Evolutionary conservation across 371 early-diverging fungal species (phyloP).

Genomic region (Zancudomyces culisetae): DNA sequence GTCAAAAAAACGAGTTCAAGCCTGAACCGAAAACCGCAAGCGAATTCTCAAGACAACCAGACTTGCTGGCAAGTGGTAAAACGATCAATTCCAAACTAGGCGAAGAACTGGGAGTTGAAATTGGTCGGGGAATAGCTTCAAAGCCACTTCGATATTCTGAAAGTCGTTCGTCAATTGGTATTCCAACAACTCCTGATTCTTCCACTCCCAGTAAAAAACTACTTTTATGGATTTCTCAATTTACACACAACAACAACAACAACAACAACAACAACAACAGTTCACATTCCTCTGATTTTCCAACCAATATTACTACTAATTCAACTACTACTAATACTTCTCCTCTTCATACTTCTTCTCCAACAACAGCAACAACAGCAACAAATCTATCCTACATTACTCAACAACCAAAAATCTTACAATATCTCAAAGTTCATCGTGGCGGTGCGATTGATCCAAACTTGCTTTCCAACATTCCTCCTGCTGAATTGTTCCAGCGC

Average conservation of each 20-base stretch:
- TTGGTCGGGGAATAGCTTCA: slow-evolving; percentile 3
- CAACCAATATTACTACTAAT: background rate
- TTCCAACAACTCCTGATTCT: too few relatives aligned
- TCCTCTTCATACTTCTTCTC: background rate
- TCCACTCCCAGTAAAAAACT: background rate
- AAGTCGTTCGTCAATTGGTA: too few relatives aligned
- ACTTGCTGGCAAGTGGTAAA: too few relatives aligned
- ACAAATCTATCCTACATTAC: slow-evolving; percentile 4
- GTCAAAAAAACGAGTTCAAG: too few relatives aligned
- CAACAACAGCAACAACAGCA: background rate
- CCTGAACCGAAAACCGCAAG: too few relatives aligned
- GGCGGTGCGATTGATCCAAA: slow-evolving; percentile 63
- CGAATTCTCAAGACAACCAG: too few relatives aligned
- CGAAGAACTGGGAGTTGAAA: slow-evolving; percentile 1
- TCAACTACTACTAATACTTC: background rate
- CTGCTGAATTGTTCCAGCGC: slow-evolving; percentile 43
- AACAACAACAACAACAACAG: background rate
- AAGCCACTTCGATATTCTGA: background rate
- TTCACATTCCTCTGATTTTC: background rate
- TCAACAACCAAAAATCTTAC: slow-evolving; percentile 22
- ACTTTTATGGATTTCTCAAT: background rate
- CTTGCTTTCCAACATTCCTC: slow-evolving; percentile 49
- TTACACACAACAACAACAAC: background rate
- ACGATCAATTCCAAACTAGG: too few relatives aligned
- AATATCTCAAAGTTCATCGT: slow-evolving; percentile 46